Base-by-base conservation (phyloP, 73 alveolate genomes). In the Effrenium voratum region DNA sequence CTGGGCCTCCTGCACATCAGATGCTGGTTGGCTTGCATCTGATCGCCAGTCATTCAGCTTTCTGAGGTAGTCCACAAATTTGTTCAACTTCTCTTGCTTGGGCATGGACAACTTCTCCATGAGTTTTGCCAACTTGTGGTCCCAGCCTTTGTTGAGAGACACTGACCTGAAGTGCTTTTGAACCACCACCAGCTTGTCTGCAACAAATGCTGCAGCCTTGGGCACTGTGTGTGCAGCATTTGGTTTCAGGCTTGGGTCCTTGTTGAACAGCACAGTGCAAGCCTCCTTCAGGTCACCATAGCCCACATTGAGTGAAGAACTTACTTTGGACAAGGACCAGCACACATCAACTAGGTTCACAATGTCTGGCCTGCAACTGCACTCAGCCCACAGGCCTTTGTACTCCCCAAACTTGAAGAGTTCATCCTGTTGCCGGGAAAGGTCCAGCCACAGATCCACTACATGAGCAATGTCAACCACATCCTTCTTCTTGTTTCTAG, bases 281-380 rank as follows among this genome's bases (percentile, higher is more conserved):
- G 77, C 77, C 77, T 63, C 77, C 40, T 63, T 63, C 77, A 63
- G 26, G 77, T 63, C 77, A 63, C 77, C 77, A 63, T 63, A 63
- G 40, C 26, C 26, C 40, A 63, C 77, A 5, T 63, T 22, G 40
- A 63, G 5, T 5, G 40, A 22, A 15, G 77, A 36, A 36, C 77
- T 63, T 15, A 63, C 77, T 63, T 63, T 63, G 77, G 77, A 22
- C 8, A 63, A 15, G 8, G 77, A 8, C 40, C 77, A 15, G 77
- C 40, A 22, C 77, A 63, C 40, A 63, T 63, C 77, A 22, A 63
- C 77, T 30, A 63, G 5, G 77, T 63, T 36, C 77, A 63, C 77
- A 63, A 63, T 22, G 36, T 30, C 77, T 63, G 77, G 40, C 36
- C 77, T 63, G 8, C 40, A 36, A 5, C 40, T 36, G 40, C 77